Percentiles rank a stretch among this genome's conserved stretches.
Conservation (phyloP, 768 basidiomycete genomes). For the Tephrocybe sp. region DNA sequence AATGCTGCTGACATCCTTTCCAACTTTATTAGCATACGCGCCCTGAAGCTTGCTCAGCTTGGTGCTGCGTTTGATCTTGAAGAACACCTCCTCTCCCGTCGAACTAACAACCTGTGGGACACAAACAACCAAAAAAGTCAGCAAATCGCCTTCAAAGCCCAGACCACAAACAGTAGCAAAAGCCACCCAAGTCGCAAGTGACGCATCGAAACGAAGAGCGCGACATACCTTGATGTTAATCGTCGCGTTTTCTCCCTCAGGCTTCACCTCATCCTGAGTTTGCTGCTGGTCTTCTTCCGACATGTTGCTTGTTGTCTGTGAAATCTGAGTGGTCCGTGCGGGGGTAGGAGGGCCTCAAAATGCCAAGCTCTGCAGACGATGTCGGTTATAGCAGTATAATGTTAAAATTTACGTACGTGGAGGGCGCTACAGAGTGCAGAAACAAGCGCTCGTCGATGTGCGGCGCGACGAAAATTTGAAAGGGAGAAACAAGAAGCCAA, state of each 20-base stretch:
- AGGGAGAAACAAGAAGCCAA: not conserved
- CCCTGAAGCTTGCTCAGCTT: conserved; percentile 91
- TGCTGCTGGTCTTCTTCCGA: conserved; percentile 16
- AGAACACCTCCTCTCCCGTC: conserved; percentile 86
- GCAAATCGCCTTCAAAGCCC: not conserved
- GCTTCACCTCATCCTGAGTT: conserved; percentile 7
- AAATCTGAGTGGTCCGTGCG: conserved; percentile 11
- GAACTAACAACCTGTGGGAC: conserved; percentile 65
- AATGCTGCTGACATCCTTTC: conserved; percentile 84
- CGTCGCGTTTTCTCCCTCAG: conserved; percentile 9
- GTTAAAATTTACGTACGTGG: not conserved
- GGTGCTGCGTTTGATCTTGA: conserved; percentile 95
- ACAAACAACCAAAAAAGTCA: not conserved
- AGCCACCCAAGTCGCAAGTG: not conserved
- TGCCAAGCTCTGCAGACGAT: not conserved
- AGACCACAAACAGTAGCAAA: not conserved
- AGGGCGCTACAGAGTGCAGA: not conserved
- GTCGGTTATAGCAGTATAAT: not conserved
- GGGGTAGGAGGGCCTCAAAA: not conserved
- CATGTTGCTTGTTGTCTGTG: conserved; percentile 7
- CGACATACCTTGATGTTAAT: conserved; percentile 18
- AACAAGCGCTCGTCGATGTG: not conserved
- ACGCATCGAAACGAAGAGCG: not conserved
- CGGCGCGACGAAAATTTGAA: not conserved
- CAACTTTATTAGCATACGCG: conserved; percentile 91